These are phyloP conservation scores for Candida sphagnicola DNA, from an alignment of 805 yeast species.

Conservation along the genomic window DNA sequence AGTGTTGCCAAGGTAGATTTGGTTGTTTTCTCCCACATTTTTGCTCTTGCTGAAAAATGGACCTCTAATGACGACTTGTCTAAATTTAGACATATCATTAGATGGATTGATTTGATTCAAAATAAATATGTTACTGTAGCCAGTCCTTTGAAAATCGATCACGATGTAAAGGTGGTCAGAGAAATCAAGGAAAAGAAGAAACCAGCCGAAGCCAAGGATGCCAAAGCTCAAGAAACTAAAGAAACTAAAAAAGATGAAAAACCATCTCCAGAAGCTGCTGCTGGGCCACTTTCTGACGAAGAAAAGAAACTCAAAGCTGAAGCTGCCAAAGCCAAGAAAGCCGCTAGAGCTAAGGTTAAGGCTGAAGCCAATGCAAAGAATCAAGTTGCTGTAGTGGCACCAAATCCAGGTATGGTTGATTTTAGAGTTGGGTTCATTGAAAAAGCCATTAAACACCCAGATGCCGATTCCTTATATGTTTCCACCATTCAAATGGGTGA, in stretches of 20 bases:
- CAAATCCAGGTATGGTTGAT: conserved; percentile 82
- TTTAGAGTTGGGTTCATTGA: conserved; percentile 95
- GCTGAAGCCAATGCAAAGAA: conserved; percentile 46
- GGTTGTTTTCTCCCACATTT: conserved; percentile 59
- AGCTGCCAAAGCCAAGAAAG: conserved; percentile 61
- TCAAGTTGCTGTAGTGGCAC: conserved; percentile 53
- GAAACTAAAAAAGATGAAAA: conserved; percentile 29
- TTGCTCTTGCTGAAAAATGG: conserved; percentile 59
- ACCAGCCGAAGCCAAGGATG: conserved; percentile 27
- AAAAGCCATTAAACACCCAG: conserved; percentile 95
- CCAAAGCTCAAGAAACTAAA: conserved; percentile 10
- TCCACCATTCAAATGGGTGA: conserved; percentile 97
- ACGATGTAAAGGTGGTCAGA: conserved; percentile 64
- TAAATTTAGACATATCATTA: conserved; percentile 72
- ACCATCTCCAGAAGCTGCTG: conserved; percentile 40
- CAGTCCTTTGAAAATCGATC: conserved; percentile 49
- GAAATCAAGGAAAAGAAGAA: conserved; percentile 65
- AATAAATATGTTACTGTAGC: conserved; percentile 52
- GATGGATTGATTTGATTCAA: conserved; percentile 93
- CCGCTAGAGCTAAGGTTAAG: conserved; percentile 59
- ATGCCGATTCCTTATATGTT: conserved; percentile 94
- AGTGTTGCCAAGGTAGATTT: conserved; percentile 69
- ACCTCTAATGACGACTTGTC: conserved; percentile 52
- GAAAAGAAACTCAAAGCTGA: conserved; percentile 46
- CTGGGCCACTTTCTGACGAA: conserved; percentile 25